Base-by-base conservation (phyloP, 1,284 basidiomycete species). In the Cryptococcus sp. region DNA sequence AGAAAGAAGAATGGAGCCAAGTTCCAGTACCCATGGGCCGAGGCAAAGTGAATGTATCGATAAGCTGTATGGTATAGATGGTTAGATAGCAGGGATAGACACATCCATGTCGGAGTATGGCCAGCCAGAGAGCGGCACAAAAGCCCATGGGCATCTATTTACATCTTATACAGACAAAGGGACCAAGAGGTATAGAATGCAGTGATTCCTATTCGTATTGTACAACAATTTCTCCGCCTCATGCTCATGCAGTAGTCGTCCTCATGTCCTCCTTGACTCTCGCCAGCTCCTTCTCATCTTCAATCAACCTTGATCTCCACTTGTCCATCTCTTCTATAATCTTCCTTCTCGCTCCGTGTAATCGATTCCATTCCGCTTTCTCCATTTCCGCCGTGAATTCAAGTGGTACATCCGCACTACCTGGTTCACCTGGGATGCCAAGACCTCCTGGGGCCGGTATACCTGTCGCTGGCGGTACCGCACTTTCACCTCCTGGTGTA, bases 351-450 rank as follows among this genome's bases (percentile, higher is more conserved):
- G 89, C 92, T 51, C 84, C 82, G 52, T 94, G 90, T 50, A 98
- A 73, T 51, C 88, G 78, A 38, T 89, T 87, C 3, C 81, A 82
- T 72, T 98, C 95, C 55, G 88, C 89, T 71, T 83, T 87, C 77
- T 88, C 90, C 88, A 93, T 93, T 60, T 83, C 82, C 53, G 78
- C 77, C 49, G 82, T 87, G 68, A 90, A 97, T 80, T 95, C 92
- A 2, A 90, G 85, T 34, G 74, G 76, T 1, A 77, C 73, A 57
- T 76, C 76, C 5, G 74, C 71, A 30, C 66, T 70, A 0, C 74
- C 73, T 14, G 59, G 61, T 58, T 76, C 72, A 14, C 72, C 73
- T 0, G 65, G 60, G 8, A 68, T 64, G 14, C 70, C 73, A 1
- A 66, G 53, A 23, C 23, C 38, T 80, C 46, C 58, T 45, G 64